Percentiles rank a stretch among this genome's conserved stretches.
Conservation (phyloP, 495 filamentous ascomycete species). For the Rusavskia elegans region DNA sequence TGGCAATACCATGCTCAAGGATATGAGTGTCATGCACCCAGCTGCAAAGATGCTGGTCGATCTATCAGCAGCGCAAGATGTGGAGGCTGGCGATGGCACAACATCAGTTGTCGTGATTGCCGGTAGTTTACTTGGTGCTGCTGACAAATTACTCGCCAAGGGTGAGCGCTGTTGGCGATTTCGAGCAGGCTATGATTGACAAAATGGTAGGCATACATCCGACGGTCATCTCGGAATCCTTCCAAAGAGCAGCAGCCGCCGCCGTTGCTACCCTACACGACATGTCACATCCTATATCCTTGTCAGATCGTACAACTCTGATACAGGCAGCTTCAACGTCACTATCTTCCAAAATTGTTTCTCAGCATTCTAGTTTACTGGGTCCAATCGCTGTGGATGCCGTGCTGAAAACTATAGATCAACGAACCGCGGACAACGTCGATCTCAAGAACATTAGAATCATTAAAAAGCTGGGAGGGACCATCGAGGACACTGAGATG, state of each 20-base stretch:
- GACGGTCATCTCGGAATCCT: constrained; percentile 91
- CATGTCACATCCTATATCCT: constrained; percentile 88
- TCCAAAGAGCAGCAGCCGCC: constrained; percentile 81
- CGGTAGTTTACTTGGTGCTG: constrained; percentile 83
- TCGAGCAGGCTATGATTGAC: background rate
- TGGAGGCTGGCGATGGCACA: constrained; percentile 95
- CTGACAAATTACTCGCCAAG: constrained; percentile 76
- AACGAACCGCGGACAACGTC: constrained; percentile 89
- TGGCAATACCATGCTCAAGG: constrained; percentile 94
- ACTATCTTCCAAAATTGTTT: constrained; percentile 95
- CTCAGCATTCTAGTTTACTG: constrained; percentile 82
- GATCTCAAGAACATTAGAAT: constrained; percentile 93
- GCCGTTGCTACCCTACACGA: constrained; percentile 81
- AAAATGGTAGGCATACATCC: constrained; percentile 59
- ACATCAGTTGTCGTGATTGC: constrained; percentile 97
- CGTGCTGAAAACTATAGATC: constrained; percentile 84
- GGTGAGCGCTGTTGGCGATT: constrained; percentile 23
- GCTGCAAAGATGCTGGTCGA: constrained; percentile 98
- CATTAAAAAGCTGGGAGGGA: constrained; percentile 94
- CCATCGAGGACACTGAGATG: constrained; percentile 96
- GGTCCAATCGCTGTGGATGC: constrained; percentile 95
- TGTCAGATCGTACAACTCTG: constrained; percentile 74
- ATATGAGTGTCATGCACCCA: constrained; percentile 98
- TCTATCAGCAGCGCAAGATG: constrained; percentile 89
- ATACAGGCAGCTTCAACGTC: constrained; percentile 95